These are phyloP conservation scores for Kuraishia hungarica DNA, from an alignment of 805 yeast genomes.

Conservation along the genomic window DNA sequence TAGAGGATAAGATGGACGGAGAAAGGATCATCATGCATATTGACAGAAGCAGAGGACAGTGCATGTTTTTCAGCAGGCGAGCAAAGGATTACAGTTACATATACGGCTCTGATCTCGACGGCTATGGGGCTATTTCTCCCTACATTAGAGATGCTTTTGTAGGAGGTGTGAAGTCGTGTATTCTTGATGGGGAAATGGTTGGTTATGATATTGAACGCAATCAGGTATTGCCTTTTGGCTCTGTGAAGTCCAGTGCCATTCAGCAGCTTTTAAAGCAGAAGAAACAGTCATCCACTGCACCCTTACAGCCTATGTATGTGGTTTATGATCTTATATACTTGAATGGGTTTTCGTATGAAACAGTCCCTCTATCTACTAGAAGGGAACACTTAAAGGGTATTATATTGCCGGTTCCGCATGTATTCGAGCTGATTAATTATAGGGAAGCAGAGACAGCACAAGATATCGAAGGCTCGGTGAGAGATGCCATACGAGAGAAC, in stretches of 20 bases:
- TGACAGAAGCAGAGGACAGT: constrained; percentile 22
- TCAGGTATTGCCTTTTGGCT: constrained; percentile 68
- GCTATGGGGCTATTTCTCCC: constrained; percentile 14
- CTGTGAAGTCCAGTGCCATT: constrained; percentile 62
- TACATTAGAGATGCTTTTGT: constrained; percentile 23
- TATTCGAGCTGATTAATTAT: constrained; percentile 40
- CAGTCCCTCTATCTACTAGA: constrained; percentile 45
- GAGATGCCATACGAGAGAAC: constrained; percentile 46
- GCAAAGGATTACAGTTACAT: constrained; percentile 65
- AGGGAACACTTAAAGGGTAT: constrained; percentile 40
- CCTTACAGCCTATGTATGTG: constrained; percentile 40
- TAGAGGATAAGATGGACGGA: constrained; percentile 93
- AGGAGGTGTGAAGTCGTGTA: constrained; percentile 22
- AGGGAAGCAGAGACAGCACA: constrained; percentile 31
- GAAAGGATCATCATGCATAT: constrained; percentile 80
- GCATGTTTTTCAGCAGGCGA: constrained; percentile 52
- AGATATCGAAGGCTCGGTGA: constrained; percentile 50
- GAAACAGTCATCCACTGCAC: constrained; percentile 28
- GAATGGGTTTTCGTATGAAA: constrained; percentile 58
- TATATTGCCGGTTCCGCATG: constrained; percentile 33
- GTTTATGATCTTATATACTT: constrained; percentile 68
- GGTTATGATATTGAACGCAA: constrained; percentile 62
- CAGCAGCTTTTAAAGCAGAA: constrained; percentile 29
- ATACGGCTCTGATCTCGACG: constrained; percentile 40
- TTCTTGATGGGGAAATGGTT: constrained; percentile 91